Evolutionary conservation across 805 yeast genomes (phyloP), one percentile per base, ranked within the genome.

Genomic region (Ogataea methanolica): DNA sequence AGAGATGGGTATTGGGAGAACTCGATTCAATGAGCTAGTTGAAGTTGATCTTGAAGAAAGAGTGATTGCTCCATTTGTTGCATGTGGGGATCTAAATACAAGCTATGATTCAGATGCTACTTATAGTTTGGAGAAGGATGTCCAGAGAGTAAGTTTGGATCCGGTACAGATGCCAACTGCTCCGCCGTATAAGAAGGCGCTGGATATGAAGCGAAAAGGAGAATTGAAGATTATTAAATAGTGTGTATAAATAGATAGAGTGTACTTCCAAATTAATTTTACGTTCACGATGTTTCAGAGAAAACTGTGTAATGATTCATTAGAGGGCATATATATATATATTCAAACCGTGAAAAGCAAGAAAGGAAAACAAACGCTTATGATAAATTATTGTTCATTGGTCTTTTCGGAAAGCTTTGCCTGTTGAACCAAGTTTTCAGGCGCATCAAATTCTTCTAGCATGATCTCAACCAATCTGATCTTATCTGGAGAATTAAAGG

Each of bases 111-210:
- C 97, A 0, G 99, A 94, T 68, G 99, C 99, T 0, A 92, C 98
- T 0, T 94, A 94, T 62, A 68, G 80, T 6, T 67, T 83, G 36
- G 82, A 79, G 31, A 66, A 62, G 36, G 65, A 63, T 19, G 65
- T 63, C 17, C 65, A 68, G 6, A 55, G 62, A 31, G 55, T 66
- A 15, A 83, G 89, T 49, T 68, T 94, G 50, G 95, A 89, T 55
- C 99, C 99, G 0, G 96, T 94, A 11, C 98, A 94, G 60, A 74
- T 82, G 65, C 99, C 99, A 8, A 91, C 97, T 0, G 94, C 96
- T 33, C 99, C 99, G 1, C 97, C 99, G 1, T 94, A 94, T 67
- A 92, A 92, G 68, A 79, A 80, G 48, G 99, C 98, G 0, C 68
- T 94, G 48, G 96, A 89, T 62, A 72, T 88, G 78, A 89, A 88